Evolutionary conservation across 257 asterid species (phyloP).

Genomic region (Apocynum venetum): DNA sequence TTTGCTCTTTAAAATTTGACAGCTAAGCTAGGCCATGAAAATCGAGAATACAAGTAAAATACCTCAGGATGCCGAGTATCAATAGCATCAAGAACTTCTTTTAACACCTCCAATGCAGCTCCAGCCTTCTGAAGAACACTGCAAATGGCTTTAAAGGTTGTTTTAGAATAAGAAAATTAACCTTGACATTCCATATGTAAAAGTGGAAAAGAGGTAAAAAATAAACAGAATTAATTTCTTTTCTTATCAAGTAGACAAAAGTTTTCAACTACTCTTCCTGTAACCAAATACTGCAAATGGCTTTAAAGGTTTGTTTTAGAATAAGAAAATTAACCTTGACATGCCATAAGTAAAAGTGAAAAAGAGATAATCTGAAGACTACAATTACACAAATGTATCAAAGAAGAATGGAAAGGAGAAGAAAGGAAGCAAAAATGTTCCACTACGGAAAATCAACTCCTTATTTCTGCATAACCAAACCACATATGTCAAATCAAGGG

Average conservation of each 20-base stretch:
- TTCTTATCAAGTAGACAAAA: neutral
- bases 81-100: constrained; percentile 78
- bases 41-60: constrained; percentile 19
- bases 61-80: constrained; percentile 78
- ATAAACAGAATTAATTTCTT: neutral
- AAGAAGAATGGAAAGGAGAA: neutral
- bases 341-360: no score
- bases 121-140: constrained; percentile 88
- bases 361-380: neutral
- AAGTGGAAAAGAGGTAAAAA: neutral
- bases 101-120: constrained; percentile 81
- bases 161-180: neutral
- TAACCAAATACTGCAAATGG: constrained; percentile 50
- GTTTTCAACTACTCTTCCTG: neutral
- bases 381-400: neutral
- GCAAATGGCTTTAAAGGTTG: constrained; percentile 7
- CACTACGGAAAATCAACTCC: neutral
- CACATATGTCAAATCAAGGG: neutral
- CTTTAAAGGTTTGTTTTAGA: neutral
- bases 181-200: neutral
- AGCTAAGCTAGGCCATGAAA: neutral
- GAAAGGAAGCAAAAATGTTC: neutral
- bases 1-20: neutral
- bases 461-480: neutral
- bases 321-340: no score